Conservation (phyloP, 2,329 filamentous ascomycete genomes). For the Penicillium capsulatum region DNA sequence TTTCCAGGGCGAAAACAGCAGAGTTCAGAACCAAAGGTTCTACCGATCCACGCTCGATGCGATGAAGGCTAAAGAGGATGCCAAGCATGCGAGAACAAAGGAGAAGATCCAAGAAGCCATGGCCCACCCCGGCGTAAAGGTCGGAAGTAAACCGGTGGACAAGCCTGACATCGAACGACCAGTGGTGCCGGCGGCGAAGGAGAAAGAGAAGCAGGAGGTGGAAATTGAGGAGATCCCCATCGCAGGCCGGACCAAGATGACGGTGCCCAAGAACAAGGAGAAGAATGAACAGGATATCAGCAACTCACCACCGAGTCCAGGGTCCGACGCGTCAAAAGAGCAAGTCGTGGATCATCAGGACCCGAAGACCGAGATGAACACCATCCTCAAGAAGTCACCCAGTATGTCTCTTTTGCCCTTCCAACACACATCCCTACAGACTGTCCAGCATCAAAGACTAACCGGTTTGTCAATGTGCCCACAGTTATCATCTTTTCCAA, state of each 20-base stretch:
- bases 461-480: background rate
- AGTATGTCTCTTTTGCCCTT: conserved; percentile 52
- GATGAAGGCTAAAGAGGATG: conserved; percentile 47
- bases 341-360: conserved; percentile 47
- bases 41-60: conserved; percentile 54
- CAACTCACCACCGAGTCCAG: background rate
- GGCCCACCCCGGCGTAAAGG: conserved; percentile 4
- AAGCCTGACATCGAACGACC: conserved; percentile 53
- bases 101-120: conserved; percentile 50
- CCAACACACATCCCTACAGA: background rate
- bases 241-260: conserved; percentile 53
- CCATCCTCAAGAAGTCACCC: conserved; percentile 77
- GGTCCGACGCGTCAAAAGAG: conserved; percentile 2
- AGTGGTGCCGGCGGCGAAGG: conserved; percentile 34
- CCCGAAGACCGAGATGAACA: conserved; percentile 50
- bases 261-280: conserved; percentile 37
- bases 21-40: conserved; percentile 46
- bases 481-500: conserved; percentile 95
- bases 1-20: conserved; percentile 38
- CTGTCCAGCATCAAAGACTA: background rate
- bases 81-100: conserved; percentile 47
- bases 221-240: conserved; percentile 47
- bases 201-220: conserved; percentile 32
- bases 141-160: conserved; percentile 53
- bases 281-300: background rate